These are phyloP conservation scores for Ogataea paraovalis DNA, from an alignment of 805 yeast genomes.

Conservation along the genomic window DNA sequence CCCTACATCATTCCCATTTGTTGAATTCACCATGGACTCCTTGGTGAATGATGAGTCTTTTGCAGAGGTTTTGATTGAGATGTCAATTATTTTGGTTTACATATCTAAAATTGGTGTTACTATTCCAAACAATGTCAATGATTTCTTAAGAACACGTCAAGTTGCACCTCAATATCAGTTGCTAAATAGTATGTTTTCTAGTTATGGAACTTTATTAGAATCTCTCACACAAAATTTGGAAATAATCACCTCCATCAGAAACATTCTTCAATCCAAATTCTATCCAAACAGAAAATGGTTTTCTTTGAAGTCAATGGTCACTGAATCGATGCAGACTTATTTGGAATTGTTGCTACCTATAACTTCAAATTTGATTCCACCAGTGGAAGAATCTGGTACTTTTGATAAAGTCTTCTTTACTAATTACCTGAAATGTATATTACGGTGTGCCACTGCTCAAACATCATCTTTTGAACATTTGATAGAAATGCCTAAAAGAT, in stretches of 20 bases:
- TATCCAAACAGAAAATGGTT: constrained; percentile 74
- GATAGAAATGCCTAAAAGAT: constrained; percentile 68
- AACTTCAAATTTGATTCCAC: constrained; percentile 49
- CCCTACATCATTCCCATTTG: constrained; percentile 64
- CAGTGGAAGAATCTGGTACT: constrained; percentile 42
- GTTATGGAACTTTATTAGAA: constrained; percentile 4
- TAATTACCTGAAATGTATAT: constrained; percentile 52
- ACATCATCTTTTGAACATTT: constrained; percentile 68
- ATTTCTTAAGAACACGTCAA: constrained; percentile 2
- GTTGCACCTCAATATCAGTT: constrained; percentile 7
- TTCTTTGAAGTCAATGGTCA: constrained; percentile 55
- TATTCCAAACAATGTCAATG: constrained; percentile 5
- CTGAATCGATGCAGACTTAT: constrained; percentile 52
- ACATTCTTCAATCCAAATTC: constrained; percentile 49
- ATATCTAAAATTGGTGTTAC: constrained; percentile 37
- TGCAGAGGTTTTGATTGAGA: constrained; percentile 69
- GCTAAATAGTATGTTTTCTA: constrained; percentile 12
- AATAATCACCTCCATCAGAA: constrained; percentile 35
- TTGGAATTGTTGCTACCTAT: constrained; percentile 51
- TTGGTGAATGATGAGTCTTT: constrained; percentile 63
- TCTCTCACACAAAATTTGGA: constrained; percentile 7
- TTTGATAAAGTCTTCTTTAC: constrained; percentile 69
- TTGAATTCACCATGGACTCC: constrained; percentile 65
- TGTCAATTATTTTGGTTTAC: constrained; percentile 56
- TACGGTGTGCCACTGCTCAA: constrained; percentile 59